These are phyloP conservation scores for Fraxinus sp. DNA, from an alignment of 305 asterid genomes.

Conservation along the genomic window DNA sequence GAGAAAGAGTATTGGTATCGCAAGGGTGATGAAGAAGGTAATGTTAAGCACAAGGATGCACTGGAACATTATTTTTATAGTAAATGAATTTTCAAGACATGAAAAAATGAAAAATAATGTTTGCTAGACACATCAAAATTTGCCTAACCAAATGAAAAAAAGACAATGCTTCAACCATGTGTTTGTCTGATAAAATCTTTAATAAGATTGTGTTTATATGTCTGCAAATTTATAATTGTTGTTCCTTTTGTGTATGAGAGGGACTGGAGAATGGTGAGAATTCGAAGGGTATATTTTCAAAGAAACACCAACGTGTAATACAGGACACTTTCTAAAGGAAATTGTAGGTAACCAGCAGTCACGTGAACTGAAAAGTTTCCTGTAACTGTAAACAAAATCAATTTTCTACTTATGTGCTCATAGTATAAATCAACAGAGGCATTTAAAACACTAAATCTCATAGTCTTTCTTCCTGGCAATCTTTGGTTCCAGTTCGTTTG, in stretches of 20 bases:
- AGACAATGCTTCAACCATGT: slow-evolving; percentile 12
- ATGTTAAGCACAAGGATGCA: not conserved
- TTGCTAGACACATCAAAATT: not conserved
- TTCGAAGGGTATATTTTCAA: not conserved
- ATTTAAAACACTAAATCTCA: not conserved
- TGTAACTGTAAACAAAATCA: not conserved
- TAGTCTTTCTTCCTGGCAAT: not conserved
- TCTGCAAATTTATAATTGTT: not conserved
- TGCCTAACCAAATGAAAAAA: not conserved
- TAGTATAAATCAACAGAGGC: not conserved
- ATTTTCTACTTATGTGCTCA: not conserved
- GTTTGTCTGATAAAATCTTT: not conserved
- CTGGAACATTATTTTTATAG: not conserved
- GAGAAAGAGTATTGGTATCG: not conserved
- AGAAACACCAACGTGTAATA: not conserved
- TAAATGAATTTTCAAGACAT: not conserved
- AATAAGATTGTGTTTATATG: not conserved
- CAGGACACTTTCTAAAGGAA: not conserved
- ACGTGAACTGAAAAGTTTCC: not conserved
- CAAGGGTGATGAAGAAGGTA: not conserved
- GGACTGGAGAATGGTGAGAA: not conserved
- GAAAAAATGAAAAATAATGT: not conserved
- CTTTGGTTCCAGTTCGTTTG: not conserved
- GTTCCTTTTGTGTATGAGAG: not conserved
- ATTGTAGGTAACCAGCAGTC: not conserved